A percentile compares a stretch with the other conserved stretches of the same genome.
Evolutionary conservation across 2,329 filamentous ascomycete genomes (phyloP).

Genomic region (Ciborinia camelliae): DNA sequence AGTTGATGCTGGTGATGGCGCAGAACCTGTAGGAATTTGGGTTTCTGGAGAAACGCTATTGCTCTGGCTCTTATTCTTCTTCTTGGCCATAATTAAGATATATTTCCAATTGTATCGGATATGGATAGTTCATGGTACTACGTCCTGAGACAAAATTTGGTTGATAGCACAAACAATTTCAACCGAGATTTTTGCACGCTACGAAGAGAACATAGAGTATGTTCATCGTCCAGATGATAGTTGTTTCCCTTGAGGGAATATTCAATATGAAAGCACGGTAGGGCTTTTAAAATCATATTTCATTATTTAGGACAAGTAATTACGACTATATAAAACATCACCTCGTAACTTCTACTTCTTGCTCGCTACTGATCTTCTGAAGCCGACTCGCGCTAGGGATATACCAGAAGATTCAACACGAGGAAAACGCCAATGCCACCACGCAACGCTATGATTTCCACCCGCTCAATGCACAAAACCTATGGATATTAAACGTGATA

Average conservation of each 20-base stretch:
- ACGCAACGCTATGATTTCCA: constrained; percentile 21
- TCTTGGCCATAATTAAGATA: constrained; percentile 43
- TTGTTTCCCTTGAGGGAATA: not conserved
- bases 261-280: not conserved
- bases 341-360: constrained; percentile 4
- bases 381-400: constrained; percentile 18
- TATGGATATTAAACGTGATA: constrained; percentile 18
- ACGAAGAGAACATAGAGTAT: constrained; percentile 11
- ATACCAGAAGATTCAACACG: constrained; percentile 20
- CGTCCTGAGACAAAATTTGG: constrained; percentile 16
- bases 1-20: constrained; percentile 24
- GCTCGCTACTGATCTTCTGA: constrained; percentile 17
- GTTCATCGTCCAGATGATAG: not conserved
- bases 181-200: constrained; percentile 22
- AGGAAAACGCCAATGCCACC: constrained; percentile 19
- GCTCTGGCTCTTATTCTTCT: constrained; percentile 45
- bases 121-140: constrained; percentile 16
- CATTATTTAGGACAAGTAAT: constrained; percentile 17
- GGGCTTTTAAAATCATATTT: not conserved
- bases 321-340: constrained; percentile 19
- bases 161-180: constrained; percentile 21
- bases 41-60: constrained; percentile 33
- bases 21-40: constrained; percentile 24
- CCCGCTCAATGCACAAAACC: constrained; percentile 19
- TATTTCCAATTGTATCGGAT: constrained; percentile 5